Base-by-base conservation (phyloP, 2,329 filamentous ascomycete species). In the Clarireedia monteithiana region DNA sequence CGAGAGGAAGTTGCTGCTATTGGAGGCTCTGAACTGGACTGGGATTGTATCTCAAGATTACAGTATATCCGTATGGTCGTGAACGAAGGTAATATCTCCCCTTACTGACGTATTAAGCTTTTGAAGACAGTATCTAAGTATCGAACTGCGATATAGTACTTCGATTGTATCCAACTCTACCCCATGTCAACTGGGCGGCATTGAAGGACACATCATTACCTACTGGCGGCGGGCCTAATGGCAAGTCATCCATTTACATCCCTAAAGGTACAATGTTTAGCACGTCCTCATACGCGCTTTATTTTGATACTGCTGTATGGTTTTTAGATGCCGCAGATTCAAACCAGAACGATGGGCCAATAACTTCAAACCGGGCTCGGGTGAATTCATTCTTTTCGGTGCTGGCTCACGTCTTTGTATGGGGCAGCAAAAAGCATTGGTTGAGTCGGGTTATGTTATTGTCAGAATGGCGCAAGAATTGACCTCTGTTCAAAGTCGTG, bases 61-160 rank as follows among this genome's bases (percentile, higher is more conserved):
- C 75, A 73, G 53, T 83, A 82, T 56, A 66, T 83, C 51, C 75
- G 74, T 60, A 79, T 72, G 69, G 78, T 77, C 27, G 60, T 83
- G 53, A 78, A 82, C 58, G 81, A 83, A 67, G 76, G 78, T 81
- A 70, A 69, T 71, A 64, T 20, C 20, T 20, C 20, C 20, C 20
- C 20, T 20, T 20, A 20, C 20, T 20, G 20, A 20, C 20, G 2
- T 20, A 3, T 20, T 20, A 3, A 20, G 2, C 20, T 20, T 20
- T 20, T 2, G 20, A 20, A 20, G 20, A 3, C 20, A 20, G 20
- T 20, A 20, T 20, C 20, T 20, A 20, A 20, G 20, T 20, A 20
- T 20, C 20, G n/a, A 27, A 0, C 3, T 2, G 2, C n/a, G 4
- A 12, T 51, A 3, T 15, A 51, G 49, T 38, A 15, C 38, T 51